A percentile compares a stretch with the other conserved stretches of the same genome.
Evolutionary conservation across 2,329 filamentous ascomycete species (phyloP).

Genomic region (Fusarium mangiferae): DNA sequence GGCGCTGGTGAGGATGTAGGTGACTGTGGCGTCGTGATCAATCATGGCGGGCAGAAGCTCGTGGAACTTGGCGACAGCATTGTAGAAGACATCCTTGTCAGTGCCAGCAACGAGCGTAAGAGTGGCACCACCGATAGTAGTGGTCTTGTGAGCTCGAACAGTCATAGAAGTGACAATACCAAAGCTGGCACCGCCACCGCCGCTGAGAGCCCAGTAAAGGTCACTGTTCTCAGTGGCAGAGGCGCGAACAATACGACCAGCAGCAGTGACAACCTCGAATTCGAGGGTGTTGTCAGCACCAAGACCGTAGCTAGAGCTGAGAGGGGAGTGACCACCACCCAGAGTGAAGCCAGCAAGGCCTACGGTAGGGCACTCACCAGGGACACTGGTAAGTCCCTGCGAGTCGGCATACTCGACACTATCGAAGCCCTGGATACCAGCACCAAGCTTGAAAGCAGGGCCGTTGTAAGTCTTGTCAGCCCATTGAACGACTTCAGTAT

Average conservation of each 20-base stretch:
- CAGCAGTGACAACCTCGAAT: conserved; percentile 64
- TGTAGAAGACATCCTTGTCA: conserved; percentile 2
- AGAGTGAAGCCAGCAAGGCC: conserved; percentile 69
- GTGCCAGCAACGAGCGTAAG: background rate
- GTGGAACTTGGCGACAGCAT: background rate
- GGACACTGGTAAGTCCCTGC: background rate
- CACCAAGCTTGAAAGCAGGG: conserved; percentile 51
- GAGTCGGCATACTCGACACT: conserved; percentile 43
- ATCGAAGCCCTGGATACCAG: conserved; percentile 63
- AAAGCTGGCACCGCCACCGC: conserved; percentile 69
- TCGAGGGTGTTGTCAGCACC: conserved; percentile 68
- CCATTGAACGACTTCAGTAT: conserved; percentile 50
- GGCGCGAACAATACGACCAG: conserved; percentile 58
- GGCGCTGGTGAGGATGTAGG: conserved; percentile 60
- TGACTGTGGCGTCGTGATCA: conserved; percentile 59
- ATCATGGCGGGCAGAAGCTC: conserved; percentile 56
- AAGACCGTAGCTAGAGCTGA: conserved; percentile 65
- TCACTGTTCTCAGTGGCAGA: conserved; percentile 60
- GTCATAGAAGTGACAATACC: conserved; percentile 67
- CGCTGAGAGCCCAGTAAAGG: conserved; percentile 71
- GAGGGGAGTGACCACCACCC: conserved; percentile 65
- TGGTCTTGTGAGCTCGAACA: conserved; percentile 55
- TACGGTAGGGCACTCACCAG: conserved; percentile 64
- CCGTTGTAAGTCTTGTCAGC: background rate
- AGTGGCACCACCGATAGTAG: background rate